Evolutionary conservation across 495 filamentous ascomycete genomes (phyloP).

Genomic region (Aspergillus homomorphus): DNA sequence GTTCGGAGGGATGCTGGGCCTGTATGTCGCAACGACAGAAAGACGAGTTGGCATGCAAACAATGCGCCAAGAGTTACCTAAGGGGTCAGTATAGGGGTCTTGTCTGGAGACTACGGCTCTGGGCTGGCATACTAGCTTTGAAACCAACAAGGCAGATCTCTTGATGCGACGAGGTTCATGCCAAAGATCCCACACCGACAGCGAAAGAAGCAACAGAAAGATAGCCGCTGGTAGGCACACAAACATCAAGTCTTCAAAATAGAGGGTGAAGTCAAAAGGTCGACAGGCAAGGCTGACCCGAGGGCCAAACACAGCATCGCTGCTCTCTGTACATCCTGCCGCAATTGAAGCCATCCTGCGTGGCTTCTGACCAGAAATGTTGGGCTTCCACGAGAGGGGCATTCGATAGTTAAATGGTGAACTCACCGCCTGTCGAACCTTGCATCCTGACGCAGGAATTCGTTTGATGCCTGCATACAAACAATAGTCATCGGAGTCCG

Average conservation of each 20-base stretch:
- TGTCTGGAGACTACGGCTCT: not conserved
- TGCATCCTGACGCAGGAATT: not conserved
- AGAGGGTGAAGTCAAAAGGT: slow-evolving; percentile 10
- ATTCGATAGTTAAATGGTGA: not conserved
- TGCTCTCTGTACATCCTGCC: not conserved
- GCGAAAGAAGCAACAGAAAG: not conserved
- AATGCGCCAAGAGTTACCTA: slow-evolving; percentile 2
- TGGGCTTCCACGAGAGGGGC: no score
- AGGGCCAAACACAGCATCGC: slow-evolving; percentile 10
- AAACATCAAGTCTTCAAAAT: slow-evolving; percentile 8
- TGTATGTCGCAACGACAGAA: not conserved
- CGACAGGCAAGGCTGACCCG: slow-evolving; percentile 6
- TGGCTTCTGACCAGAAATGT: not conserved
- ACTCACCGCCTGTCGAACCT: not conserved
- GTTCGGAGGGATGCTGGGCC: not conserved
- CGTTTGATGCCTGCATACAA: no score
- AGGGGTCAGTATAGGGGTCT: not conserved
- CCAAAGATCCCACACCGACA: not conserved
- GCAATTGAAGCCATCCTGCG: not conserved
- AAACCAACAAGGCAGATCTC: slow-evolving; percentile 1
- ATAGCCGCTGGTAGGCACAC: slow-evolving; percentile 2
- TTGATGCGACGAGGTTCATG: not conserved
- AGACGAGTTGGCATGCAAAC: slow-evolving; percentile 4
- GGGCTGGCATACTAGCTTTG: slow-evolving; percentile 6
- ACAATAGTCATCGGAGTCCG: not conserved